phyloP scores from a whole-genome alignment of 2,329 filamentous ascomycete species.

The Pestalotiopsis sp. region DNA sequence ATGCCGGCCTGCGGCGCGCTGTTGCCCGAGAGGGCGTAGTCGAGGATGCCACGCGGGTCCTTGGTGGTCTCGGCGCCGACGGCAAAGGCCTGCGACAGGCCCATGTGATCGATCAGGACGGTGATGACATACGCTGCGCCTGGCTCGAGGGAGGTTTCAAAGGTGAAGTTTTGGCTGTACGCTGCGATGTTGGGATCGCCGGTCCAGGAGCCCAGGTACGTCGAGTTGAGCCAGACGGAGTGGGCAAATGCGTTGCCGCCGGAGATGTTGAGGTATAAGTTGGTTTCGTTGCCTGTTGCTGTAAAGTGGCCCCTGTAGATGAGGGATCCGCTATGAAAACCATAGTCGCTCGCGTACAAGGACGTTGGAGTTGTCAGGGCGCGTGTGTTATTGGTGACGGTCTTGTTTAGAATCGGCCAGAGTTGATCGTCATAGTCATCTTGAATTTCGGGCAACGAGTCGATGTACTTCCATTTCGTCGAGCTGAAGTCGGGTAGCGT shows the following conservation, averaged over 20 bases:
- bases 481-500: neutral
- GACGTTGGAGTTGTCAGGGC: conserved; percentile 64
- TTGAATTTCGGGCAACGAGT: conserved; percentile 5
- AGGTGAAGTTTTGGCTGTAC: conserved; percentile 54
- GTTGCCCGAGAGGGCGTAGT: conserved; percentile 57
- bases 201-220: conserved; percentile 67
- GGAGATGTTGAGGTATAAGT: conserved; percentile 60
- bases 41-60: conserved; percentile 62
- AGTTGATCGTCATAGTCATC: neutral
- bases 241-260: conserved; percentile 71
- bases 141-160: conserved; percentile 51
- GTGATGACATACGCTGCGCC: conserved; percentile 66
- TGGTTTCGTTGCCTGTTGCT: conserved; percentile 61
- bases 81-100: conserved; percentile 63
- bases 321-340: conserved; percentile 70
- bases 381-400: conserved; percentile 62
- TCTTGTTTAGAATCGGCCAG: conserved; percentile 7
- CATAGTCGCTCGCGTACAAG: conserved; percentile 75
- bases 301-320: conserved; percentile 73
- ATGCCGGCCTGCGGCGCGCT: conserved; percentile 42
- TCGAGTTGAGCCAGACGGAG: conserved; percentile 66
- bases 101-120: conserved; percentile 73
- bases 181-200: conserved; percentile 51
- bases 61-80: conserved; percentile 66
- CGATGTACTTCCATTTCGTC: conserved; percentile 1